A percentile compares a stretch with the other conserved stretches of the same genome.
phyloP scores from a whole-genome alignment of 306 rosid species.

The Arachis hypogaea region DNA sequence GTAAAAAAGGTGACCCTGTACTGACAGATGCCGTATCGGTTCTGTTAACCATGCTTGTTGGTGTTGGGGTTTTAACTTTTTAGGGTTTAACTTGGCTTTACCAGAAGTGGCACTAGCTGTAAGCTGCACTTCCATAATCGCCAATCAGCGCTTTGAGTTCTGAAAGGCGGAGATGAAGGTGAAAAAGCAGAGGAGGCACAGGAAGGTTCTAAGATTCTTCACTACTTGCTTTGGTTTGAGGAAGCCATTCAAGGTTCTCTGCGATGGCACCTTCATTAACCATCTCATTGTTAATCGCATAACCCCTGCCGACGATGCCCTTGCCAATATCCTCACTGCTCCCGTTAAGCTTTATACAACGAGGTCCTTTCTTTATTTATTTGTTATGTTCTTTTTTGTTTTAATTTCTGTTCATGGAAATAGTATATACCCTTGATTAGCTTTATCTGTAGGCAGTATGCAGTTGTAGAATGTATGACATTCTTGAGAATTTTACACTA shows the following conservation, averaged over 20 bases:
- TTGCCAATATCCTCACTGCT: constrained; percentile 55
- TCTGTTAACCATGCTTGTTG: too few species aligned
- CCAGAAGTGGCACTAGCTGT: too few species aligned
- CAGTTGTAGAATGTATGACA: too few species aligned
- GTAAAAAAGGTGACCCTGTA: too few species aligned
- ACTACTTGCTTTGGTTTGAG: constrained; percentile 75
- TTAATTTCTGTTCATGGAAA: not conserved
- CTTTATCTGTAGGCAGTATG: too few species aligned
- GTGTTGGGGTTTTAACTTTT: too few species aligned
- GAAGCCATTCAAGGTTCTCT: constrained; percentile 72
- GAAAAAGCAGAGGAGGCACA: constrained; percentile 70
- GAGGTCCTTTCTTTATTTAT: constrained; percentile 43
- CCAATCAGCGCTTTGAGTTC: not conserved
- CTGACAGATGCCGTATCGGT: too few species aligned
- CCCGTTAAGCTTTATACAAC: constrained; percentile 83
- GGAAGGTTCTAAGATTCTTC: constrained; percentile 71
- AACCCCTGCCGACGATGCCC: constrained; percentile 70
- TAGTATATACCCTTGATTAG: not conserved
- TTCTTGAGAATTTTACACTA: too few species aligned
- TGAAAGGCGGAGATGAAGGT: constrained; percentile 60
- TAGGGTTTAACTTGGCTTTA: too few species aligned
- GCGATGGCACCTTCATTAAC: constrained; percentile 79
- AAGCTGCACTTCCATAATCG: too few species aligned
- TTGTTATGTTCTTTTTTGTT: too few species aligned
- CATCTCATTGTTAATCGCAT: constrained; percentile 68